Percentiles rank a stretch among this genome's conserved stretches.
Evolutionary conservation across 2,329 filamentous ascomycete genomes (phyloP).

Genomic region (Tolypocladium pustulatum): DNA sequence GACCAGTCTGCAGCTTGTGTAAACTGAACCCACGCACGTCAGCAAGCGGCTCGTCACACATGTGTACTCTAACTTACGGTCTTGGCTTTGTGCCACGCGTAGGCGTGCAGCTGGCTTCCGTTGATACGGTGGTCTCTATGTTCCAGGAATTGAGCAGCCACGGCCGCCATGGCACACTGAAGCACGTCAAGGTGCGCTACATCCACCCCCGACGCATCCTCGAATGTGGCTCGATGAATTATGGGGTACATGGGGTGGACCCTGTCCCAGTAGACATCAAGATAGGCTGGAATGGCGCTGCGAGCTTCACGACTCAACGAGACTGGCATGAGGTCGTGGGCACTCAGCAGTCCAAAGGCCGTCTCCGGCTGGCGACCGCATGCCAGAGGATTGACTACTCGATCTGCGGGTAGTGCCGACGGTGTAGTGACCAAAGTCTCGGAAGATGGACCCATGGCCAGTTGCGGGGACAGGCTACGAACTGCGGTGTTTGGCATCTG

Average conservation of each 20-base stretch:
- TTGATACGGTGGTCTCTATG: slow-evolving; percentile 37
- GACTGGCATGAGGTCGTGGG: slow-evolving; percentile 14
- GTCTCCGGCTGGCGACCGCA: slow-evolving; percentile 30
- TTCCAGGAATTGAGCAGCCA: slow-evolving; percentile 40
- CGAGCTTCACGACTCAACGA: slow-evolving; percentile 27
- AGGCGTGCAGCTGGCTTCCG: slow-evolving; percentile 39
- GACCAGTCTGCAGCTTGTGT: slow-evolving; percentile 26
- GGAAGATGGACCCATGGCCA: slow-evolving; percentile 34
- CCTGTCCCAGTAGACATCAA: slow-evolving; percentile 43
- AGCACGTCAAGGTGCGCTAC: slow-evolving; percentile 31
- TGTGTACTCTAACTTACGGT: slow-evolving; percentile 27
- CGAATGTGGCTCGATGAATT: slow-evolving; percentile 36
- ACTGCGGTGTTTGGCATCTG: slow-evolving; percentile 30
- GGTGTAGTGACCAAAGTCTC: slow-evolving; percentile 38
- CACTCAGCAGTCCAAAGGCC: slow-evolving; percentile 23
- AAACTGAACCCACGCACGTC: slow-evolving; percentile 20
- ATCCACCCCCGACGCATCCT: slow-evolving; percentile 17
- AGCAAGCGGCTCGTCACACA: background rate
- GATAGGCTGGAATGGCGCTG: slow-evolving; percentile 36
- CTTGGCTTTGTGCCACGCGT: slow-evolving; percentile 38
- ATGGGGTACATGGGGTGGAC: slow-evolving; percentile 39
- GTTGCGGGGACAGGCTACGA: slow-evolving; percentile 38
- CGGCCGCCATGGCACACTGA: slow-evolving; percentile 45
- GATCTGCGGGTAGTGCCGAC: slow-evolving; percentile 24
- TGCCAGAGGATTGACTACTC: slow-evolving; percentile 22